Evolutionary conservation across 768 basidiomycete species (phyloP).

Genomic region (Kwoniella newhampshirensis): DNA sequence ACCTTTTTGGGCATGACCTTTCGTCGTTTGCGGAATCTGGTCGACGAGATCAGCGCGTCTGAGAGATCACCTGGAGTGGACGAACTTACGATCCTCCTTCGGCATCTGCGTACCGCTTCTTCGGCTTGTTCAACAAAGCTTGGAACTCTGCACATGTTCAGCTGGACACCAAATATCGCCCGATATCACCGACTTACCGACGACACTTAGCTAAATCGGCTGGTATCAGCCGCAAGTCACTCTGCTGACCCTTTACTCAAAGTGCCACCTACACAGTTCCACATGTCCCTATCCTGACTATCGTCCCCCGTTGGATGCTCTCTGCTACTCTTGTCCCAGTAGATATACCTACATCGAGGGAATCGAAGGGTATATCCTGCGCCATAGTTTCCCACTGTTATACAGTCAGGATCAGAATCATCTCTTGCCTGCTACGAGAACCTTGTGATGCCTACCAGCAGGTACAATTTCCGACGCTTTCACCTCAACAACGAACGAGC

Average conservation of each 20-base stretch:
- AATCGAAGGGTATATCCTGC: constrained; percentile 90
- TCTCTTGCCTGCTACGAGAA: neutral
- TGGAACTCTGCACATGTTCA: constrained; percentile 31
- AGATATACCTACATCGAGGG: constrained; percentile 75
- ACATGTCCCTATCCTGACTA: constrained; percentile 54
- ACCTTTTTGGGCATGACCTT: constrained; percentile 31
- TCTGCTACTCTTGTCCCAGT: constrained; percentile 62
- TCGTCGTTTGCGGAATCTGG: constrained; percentile 35
- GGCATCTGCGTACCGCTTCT: constrained; percentile 38
- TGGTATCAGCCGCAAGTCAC: neutral
- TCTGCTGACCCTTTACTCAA: too few relatives aligned
- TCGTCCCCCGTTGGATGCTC: constrained; percentile 33
- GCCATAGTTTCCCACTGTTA: constrained; percentile 69
- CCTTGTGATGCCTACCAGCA: constrained; percentile 64
- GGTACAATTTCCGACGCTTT: constrained; percentile 88
- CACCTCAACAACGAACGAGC: constrained; percentile 88
- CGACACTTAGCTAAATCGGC: constrained; percentile 23
- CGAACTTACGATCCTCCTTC: constrained; percentile 40
- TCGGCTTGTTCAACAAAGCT: constrained; percentile 33
- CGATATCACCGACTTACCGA: constrained; percentile 14
- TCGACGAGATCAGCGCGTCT: neutral
- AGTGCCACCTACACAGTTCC: constrained; percentile 40
- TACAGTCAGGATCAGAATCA: neutral
- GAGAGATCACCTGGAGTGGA: neutral
- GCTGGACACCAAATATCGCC: neutral